phyloP scores from a whole-genome alignment of 2,329 filamentous ascomycete genomes.

The Thermoascus crustaceus region DNA sequence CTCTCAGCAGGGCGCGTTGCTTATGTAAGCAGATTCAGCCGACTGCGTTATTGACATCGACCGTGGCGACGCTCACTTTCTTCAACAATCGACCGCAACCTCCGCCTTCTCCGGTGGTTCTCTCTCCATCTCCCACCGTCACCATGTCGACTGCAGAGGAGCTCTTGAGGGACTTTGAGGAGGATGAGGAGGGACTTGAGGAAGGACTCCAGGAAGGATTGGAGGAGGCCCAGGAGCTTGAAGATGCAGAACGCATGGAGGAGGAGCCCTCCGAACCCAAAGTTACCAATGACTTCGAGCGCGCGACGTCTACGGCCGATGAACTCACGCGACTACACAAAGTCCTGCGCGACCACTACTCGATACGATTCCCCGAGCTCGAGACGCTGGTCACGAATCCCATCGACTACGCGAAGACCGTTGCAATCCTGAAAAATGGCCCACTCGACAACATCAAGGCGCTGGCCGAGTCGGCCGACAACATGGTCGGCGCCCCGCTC shows the following conservation, averaged over 20 bases:
- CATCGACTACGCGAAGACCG: slow-evolving; percentile 89
- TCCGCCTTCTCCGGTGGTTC: neutral
- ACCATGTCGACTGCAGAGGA: slow-evolving; percentile 88
- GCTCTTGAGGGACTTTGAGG: slow-evolving; percentile 79
- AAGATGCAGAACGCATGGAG: slow-evolving; percentile 54
- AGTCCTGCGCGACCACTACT: slow-evolving; percentile 93
- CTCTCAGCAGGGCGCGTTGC: too few relatives aligned
- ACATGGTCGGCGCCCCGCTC: slow-evolving; percentile 66
- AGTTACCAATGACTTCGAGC: slow-evolving; percentile 70
- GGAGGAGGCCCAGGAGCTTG: slow-evolving; percentile 49
- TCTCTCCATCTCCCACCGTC: slow-evolving; percentile 4
- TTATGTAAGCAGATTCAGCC: too few relatives aligned
- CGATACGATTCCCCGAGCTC: slow-evolving; percentile 82
- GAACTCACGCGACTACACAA: slow-evolving; percentile 93
- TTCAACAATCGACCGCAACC: slow-evolving; percentile 2
- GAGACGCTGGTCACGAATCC: slow-evolving; percentile 86
- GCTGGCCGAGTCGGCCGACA: slow-evolving; percentile 67
- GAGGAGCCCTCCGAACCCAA: slow-evolving; percentile 58
- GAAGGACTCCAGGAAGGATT: slow-evolving; percentile 57
- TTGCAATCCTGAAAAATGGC: slow-evolving; percentile 85
- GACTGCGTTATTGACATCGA: too few relatives aligned
- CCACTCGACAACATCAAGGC: slow-evolving; percentile 82
- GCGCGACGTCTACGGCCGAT: slow-evolving; percentile 86
- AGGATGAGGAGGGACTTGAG: slow-evolving; percentile 65
- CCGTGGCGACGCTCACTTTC: neutral